Evolutionary conservation across 169 alveolate species (phyloP).

Genomic region (Eimeria zaria): DNA sequence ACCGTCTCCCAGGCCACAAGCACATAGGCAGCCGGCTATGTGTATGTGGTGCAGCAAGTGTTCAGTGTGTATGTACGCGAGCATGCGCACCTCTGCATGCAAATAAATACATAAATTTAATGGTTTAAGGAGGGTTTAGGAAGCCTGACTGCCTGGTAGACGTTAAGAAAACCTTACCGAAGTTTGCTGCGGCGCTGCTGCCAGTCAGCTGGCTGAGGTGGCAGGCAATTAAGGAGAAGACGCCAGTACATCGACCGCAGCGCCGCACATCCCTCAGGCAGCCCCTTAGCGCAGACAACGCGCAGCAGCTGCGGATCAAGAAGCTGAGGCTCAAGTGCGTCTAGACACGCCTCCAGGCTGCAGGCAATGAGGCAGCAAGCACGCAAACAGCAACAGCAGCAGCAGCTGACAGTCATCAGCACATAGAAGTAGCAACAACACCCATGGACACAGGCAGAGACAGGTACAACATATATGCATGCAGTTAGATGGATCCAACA

Average conservation of each 20-base stretch:
- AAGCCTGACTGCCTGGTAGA: not conserved
- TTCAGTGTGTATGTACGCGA: not conserved
- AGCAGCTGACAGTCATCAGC: not conserved
- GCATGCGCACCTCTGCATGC: not conserved
- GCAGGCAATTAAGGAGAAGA: slow-evolving; percentile 69
- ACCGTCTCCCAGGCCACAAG: not conserved
- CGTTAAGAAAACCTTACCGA: slow-evolving; percentile 8
- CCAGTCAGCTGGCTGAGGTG: slow-evolving; percentile 72
- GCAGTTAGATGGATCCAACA: not conserved
- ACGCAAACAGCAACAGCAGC: not conserved
- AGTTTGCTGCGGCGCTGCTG: slow-evolving; percentile 53
- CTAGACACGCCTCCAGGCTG: slow-evolving; percentile 75
- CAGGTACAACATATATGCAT: not conserved
- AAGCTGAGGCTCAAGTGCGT: slow-evolving; percentile 35
- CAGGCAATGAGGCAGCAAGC: not conserved
- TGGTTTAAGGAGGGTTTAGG: not conserved
- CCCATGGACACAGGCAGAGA: not conserved
- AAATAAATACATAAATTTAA: too few species aligned
- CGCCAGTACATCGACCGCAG: slow-evolving; percentile 82
- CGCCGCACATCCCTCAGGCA: slow-evolving; percentile 84
- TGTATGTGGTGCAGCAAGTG: too few species aligned
- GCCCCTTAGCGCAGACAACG: slow-evolving; percentile 64
- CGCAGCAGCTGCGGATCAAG: slow-evolving; percentile 63
- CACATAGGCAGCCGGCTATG: not conserved
- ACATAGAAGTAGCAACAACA: not conserved